These are phyloP conservation scores for Neonectria magnoliae DNA, from an alignment of 2,329 filamentous ascomycete species.

Conservation along the genomic window DNA sequence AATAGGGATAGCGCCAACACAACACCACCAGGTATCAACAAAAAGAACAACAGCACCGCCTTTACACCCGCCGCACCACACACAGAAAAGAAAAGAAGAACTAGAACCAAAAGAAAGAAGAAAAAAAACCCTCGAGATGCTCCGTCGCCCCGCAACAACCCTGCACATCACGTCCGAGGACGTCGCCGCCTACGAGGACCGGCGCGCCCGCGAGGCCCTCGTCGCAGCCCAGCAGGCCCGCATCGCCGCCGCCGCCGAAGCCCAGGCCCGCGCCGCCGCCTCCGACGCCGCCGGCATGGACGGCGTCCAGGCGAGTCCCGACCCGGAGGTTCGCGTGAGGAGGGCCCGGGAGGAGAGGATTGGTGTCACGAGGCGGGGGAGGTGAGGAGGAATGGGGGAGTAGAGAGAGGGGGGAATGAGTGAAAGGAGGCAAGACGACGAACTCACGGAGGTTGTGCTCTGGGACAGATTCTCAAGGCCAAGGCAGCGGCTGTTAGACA, in stretches of 20 bases:
- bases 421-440: not conserved
- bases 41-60: not conserved
- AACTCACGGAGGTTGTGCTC: not conserved
- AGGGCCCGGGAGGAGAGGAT: slow-evolving; percentile 53
- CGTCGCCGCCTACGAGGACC: slow-evolving; percentile 75
- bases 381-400: not conserved
- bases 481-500: not conserved
- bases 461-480: not conserved
- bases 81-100: not conserved
- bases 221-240: slow-evolving; percentile 46
- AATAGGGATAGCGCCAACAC: not conserved
- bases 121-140: slow-evolving; percentile 55
- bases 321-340: slow-evolving; percentile 39
- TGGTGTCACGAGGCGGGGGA: slow-evolving; percentile 44
- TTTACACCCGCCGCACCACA: not conserved
- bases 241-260: slow-evolving; percentile 39
- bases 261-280: slow-evolving; percentile 21
- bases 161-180: slow-evolving; percentile 76
- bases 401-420: not conserved
- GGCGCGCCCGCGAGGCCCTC: slow-evolving; percentile 57
- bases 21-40: not conserved
- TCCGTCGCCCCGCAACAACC: slow-evolving; percentile 73
- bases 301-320: slow-evolving; percentile 43
- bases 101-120: not conserved
- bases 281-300: slow-evolving; percentile 40